A percentile compares a stretch with the other conserved stretches of the same genome.
These are phyloP conservation scores for Russula foetens DNA, from an alignment of 768 basidiomycete genomes.

Conservation along the genomic window DNA sequence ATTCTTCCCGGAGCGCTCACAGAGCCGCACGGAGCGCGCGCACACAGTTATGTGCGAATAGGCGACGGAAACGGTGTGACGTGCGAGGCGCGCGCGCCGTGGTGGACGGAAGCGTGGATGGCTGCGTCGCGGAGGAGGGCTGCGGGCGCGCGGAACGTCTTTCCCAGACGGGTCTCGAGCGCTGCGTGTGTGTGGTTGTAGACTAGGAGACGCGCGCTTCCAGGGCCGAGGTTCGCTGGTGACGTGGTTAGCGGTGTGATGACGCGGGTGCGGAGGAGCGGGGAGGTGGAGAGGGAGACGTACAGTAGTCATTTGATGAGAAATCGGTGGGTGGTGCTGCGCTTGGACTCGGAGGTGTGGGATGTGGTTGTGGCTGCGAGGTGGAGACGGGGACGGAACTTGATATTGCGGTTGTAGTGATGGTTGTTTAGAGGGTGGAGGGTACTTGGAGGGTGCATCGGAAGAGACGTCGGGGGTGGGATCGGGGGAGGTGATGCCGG, in stretches of 20 bases:
- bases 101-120: constrained; percentile 87
- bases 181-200: constrained; percentile 60
- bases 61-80: constrained; percentile 27
- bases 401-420: background rate
- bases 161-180: constrained; percentile 59
- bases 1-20: constrained; percentile 39
- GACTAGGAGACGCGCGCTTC: constrained; percentile 80
- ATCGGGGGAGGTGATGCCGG: background rate
- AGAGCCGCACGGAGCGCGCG: constrained; percentile 39
- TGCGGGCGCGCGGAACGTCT: constrained; percentile 52
- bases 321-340: constrained; percentile 46
- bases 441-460: too few relatives aligned
- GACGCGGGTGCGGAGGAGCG: constrained; percentile 47
- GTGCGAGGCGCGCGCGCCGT: constrained; percentile 54
- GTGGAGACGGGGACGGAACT: too few relatives aligned
- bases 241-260: constrained; percentile 41
- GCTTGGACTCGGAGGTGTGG: background rate
- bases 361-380: background rate
- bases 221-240: constrained; percentile 67
- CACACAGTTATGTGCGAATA: constrained; percentile 45
- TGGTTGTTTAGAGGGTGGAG: background rate
- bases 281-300: constrained; percentile 67
- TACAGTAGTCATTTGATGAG: constrained; percentile 91
- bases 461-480: background rate
- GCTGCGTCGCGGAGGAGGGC: constrained; percentile 80